Evolutionary conservation across 2,329 filamentous ascomycete species (phyloP), one percentile per base, ranked within the genome.

Genomic region (Daldinia sp.): DNA sequence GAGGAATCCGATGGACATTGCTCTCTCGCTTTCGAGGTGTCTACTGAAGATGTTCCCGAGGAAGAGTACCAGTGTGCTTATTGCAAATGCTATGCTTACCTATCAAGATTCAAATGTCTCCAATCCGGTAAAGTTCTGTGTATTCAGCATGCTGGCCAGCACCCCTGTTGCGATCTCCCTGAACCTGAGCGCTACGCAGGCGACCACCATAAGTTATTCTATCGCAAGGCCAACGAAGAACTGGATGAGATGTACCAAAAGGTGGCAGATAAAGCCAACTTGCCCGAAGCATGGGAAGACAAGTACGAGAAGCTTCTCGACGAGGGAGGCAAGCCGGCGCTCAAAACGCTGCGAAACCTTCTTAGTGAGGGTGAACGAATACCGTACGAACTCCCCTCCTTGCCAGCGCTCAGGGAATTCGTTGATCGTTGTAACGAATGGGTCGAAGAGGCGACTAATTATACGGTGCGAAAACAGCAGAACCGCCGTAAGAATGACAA

Each of bases 381-480:
- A 76, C 94, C 95, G 65, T 97, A 93, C 84, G 91, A 93, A 65
- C 87, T 99, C 69, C 89, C 90, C 72, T 94, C 93, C 70, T 87
- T 99, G 70, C 87, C 92, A 74, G 88, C 93, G 74, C 86, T 99
- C 74, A 92, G 90, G 81, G 88, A 91, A 73, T 99, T 97, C 82
- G 96, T 99, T 79, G 94, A 97, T 74, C 91, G 93, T 76, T 98
- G 96, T 84, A 97, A 97, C 80, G 94, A 97, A 78, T 98, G 97
- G 92, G 93, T 98, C 70, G 96, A 98, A 76, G 95, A 98, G 82
- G 96, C 96, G 72, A 96, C 93, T 76, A 94, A 92, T 78, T 99
- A 97, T 83, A 97, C 94, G 76, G 94, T 96, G 66, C 92, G 96
- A 74, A 99, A 99, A 83, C 95, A 98, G 82, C 95, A 98, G 81